Conservation (phyloP, 495 filamentous ascomycete genomes). For the Xylaria acuta region DNA sequence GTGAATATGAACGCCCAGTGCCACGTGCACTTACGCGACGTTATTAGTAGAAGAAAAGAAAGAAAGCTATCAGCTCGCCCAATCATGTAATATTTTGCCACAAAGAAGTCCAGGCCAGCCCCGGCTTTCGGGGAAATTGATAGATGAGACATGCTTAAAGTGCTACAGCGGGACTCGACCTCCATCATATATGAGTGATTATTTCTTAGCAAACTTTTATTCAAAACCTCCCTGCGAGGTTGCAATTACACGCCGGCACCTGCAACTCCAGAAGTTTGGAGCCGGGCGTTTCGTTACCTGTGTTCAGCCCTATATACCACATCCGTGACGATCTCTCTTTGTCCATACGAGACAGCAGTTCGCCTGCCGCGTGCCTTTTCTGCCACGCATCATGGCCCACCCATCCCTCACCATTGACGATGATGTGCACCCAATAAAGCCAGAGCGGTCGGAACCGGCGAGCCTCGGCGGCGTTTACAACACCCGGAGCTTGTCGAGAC, state of each 20-base stretch:
- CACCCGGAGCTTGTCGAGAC: conserved; percentile 42
- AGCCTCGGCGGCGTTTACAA: conserved; percentile 47
- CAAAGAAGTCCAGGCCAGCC: background rate
- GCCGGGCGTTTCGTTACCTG: background rate
- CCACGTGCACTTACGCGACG: conserved; percentile 9
- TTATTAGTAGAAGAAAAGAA: background rate
- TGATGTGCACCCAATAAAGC: conserved; percentile 30
- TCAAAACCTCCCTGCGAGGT: background rate
- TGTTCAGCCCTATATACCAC: conserved; percentile 8
- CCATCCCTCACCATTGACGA: conserved; percentile 35
- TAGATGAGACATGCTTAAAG: background rate
- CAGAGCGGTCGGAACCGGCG: conserved; percentile 20
- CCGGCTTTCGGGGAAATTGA: background rate
- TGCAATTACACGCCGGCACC: background rate
- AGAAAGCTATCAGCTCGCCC: conserved; percentile 5
- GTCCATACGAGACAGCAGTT: background rate
- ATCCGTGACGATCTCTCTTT: background rate
- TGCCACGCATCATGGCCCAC: conserved; percentile 10
- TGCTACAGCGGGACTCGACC: background rate
- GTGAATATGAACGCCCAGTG: background rate
- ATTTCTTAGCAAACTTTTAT: conserved; percentile 23
- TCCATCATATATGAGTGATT: conserved; percentile 2
- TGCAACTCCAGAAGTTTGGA: background rate
- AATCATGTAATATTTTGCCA: background rate
- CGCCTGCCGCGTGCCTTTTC: background rate